Percentiles rank a stretch among this genome's conserved stretches.
Conservation (phyloP, 371 early-diverging fungal genomes). For the Mucor irregularis region DNA sequence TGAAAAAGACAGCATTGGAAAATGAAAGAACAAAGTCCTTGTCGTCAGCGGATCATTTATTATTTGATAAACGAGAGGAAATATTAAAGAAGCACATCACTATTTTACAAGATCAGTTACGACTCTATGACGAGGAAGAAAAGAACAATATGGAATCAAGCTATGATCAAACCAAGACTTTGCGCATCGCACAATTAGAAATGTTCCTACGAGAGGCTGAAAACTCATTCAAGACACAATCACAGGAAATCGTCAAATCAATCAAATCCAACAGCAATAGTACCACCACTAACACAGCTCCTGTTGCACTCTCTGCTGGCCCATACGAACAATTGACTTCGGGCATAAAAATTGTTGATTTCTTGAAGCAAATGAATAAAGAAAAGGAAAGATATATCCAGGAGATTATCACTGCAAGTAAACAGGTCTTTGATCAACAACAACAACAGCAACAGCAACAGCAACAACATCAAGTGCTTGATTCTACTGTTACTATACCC, state of each 20-base stretch:
- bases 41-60: slow-evolving; percentile 8
- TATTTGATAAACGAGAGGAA: slow-evolving; percentile 32
- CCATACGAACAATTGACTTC: slow-evolving; percentile 10
- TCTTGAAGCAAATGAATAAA: not conserved
- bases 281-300: not conserved
- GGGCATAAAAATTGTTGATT: not conserved
- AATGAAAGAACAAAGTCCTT: slow-evolving; percentile 11
- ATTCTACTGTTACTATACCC: not conserved
- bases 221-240: not conserved
- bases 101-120: slow-evolving; percentile 58
- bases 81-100: slow-evolving; percentile 42
- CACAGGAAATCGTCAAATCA: not conserved
- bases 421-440: not conserved
- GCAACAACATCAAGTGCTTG: not conserved
- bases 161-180: slow-evolving; percentile 58
- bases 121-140: slow-evolving; percentile 68
- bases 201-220: slow-evolving; percentile 16
- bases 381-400: not conserved
- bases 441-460: not conserved
- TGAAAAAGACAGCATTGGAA: slow-evolving; percentile 10
- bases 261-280: not conserved
- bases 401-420: not conserved
- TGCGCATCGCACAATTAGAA: slow-evolving; percentile 43
- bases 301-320: not conserved
- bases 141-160: slow-evolving; percentile 35